Base-by-base conservation (phyloP, 148 eudicot species). In the Cornus florida region DNA sequence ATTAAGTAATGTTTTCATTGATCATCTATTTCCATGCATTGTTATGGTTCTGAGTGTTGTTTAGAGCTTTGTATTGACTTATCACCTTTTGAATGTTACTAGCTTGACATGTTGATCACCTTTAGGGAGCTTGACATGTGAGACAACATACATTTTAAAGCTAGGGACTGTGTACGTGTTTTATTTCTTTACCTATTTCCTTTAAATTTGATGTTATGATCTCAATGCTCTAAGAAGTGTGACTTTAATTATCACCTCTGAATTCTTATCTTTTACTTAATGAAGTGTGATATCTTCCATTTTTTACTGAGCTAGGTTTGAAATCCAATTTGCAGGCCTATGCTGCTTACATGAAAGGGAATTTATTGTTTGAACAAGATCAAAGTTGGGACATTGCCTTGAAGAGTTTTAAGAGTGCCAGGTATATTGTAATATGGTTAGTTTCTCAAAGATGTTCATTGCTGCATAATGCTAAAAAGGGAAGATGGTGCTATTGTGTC, bases 371-470 rank as follows among this genome's bases (percentile, higher is more conserved):
- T 87, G 99, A 95, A 79, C 92, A 89, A 89, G 97, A 93, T 79
- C 93, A 93, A 77, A 88, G 89, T 72, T 95, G 99, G 99, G 99
- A 93, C 70, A 82, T 91, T 31, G 95, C 97, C 1, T 79, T 95
- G 19, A 89, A 94, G 90, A 87, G 91, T 80, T 95, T 93, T 86
- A 95, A 95, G 86, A 95, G 93, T 87, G 95, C 99, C 69, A 93
- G 99, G 99, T 93, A 78, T 75, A 59, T 78, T 32, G 19, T 35
- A 39, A n/a, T 77, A 28, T 78, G 23, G 38, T 70, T 41, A n/a
- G 67, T 7, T 6, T 43, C 67, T 50, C 20, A 17, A 46, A 48
- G 7, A 62, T 20, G 50, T 48, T 0, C 16, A 23, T 31, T 59
- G 73, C 24, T 67, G 31, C 50, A 13, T 70, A 71, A 41, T 65